Conservation (phyloP, 805 yeast genomes). For the Metschnikowia colocasiae region DNA sequence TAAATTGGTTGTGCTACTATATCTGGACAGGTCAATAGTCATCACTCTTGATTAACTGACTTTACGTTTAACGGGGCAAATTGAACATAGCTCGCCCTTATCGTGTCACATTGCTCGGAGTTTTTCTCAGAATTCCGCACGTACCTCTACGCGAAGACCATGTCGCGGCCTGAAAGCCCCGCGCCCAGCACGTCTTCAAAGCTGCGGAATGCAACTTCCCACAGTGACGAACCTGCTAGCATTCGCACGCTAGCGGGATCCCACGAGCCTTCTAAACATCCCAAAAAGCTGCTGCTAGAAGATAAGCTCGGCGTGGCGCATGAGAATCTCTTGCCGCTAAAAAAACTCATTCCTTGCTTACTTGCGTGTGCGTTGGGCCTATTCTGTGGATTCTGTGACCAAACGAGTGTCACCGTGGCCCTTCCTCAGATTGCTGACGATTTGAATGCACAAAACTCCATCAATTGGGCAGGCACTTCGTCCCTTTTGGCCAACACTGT, state of each 20-base stretch:
- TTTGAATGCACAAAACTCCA: conserved; percentile 43
- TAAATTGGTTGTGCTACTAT: too few relatives aligned
- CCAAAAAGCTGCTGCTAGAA: conserved; percentile 11
- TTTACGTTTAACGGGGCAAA: too few relatives aligned
- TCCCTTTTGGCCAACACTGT: conserved; percentile 67
- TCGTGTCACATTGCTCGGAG: not conserved
- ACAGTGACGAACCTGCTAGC: not conserved
- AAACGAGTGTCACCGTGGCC: conserved; percentile 46
- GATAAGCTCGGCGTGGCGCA: conserved; percentile 41
- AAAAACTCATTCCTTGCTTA: conserved; percentile 36
- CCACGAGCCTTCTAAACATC: not conserved
- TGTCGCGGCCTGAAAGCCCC: not conserved
- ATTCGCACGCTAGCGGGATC: not conserved
- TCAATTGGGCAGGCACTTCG: conserved; percentile 72
- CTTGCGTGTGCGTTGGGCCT: conserved; percentile 37
- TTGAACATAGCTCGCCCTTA: not conserved
- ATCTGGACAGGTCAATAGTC: too few relatives aligned
- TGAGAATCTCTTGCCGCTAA: conserved; percentile 37
- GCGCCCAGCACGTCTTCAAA: not conserved
- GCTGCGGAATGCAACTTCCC: conserved; percentile 5
- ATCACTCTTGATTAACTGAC: too few relatives aligned
- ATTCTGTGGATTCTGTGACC: conserved; percentile 46
- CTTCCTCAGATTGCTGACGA: conserved; percentile 47
- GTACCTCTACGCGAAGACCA: not conserved
- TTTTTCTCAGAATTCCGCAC: not conserved